phyloP scores from a whole-genome alignment of 768 basidiomycete genomes.

The Cantharellus anzutake region DNA sequence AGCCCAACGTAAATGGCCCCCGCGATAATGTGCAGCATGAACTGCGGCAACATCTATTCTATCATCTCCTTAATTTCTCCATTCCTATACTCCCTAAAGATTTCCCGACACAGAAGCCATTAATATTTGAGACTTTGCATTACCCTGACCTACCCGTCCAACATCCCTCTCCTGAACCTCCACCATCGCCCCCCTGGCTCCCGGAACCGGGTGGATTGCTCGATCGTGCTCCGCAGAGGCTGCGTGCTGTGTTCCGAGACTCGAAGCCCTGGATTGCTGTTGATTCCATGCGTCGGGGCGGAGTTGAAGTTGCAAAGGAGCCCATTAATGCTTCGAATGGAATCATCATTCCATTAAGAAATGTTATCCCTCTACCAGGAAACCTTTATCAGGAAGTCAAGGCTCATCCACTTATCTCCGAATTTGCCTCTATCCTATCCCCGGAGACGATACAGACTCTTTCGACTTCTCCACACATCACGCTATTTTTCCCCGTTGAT shows the following conservation, averaged over 20 bases:
- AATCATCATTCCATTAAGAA: slow-evolving; percentile 49
- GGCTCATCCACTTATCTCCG: slow-evolving; percentile 41
- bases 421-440: slow-evolving; percentile 55
- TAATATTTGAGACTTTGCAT: slow-evolving; percentile 40
- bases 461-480: slow-evolving; percentile 50
- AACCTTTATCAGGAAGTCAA: slow-evolving; percentile 25
- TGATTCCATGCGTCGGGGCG: slow-evolving; percentile 63
- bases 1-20: slow-evolving; percentile 18
- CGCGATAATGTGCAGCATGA: slow-evolving; percentile 69
- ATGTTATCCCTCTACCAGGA: slow-evolving; percentile 55
- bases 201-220: slow-evolving; percentile 68
- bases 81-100: slow-evolving; percentile 26
- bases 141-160: slow-evolving; percentile 44
- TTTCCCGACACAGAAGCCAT: not conserved
- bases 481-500: slow-evolving; percentile 77
- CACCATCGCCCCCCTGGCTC: slow-evolving; percentile 70
- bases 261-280: slow-evolving; percentile 37
- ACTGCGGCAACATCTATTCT: slow-evolving; percentile 81
- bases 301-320: slow-evolving; percentile 42
- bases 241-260: slow-evolving; percentile 36
- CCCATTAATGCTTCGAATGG: slow-evolving; percentile 51
- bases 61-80: slow-evolving; percentile 79
- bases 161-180: slow-evolving; percentile 45
- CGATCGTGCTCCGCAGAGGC: slow-evolving; percentile 60
- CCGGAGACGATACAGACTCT: slow-evolving; percentile 36